phyloP scores from a whole-genome alignment of 768 basidiomycete species.

The Russula sp. region DNA sequence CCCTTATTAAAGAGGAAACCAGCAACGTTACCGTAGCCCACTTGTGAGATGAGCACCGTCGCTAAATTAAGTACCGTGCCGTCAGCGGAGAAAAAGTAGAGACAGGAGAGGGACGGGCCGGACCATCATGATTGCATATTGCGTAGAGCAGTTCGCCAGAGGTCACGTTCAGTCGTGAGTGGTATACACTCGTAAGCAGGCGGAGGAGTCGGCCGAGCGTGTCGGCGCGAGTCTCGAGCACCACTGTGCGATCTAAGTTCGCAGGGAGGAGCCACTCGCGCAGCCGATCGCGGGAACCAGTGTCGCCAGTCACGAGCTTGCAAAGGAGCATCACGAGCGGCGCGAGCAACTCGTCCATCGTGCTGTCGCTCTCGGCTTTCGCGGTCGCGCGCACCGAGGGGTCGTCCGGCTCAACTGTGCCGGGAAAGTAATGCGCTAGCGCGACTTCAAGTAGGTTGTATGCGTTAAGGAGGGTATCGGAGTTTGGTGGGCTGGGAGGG shows the following conservation, averaged over 20 bases:
- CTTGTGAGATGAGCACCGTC: conserved; percentile 64
- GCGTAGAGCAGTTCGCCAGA: conserved; percentile 87
- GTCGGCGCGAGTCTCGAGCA: conserved; percentile 71
- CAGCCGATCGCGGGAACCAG: conserved; percentile 51
- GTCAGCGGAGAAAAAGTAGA: not conserved
- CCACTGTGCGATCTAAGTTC: conserved; percentile 72
- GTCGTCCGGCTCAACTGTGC: conserved; percentile 61
- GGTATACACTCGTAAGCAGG: conserved; percentile 70
- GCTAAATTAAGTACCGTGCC: conserved; percentile 42
- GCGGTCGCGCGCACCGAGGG: conserved; percentile 51
- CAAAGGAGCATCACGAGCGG: conserved; percentile 76
- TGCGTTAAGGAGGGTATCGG: conserved; percentile 59
- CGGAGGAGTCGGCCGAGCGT: conserved; percentile 78
- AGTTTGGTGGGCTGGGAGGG: conserved; percentile 39
- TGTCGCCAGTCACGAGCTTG: conserved; percentile 64
- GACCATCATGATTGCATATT: conserved; percentile 75
- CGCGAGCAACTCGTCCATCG: conserved; percentile 73
- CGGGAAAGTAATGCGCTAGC: conserved; percentile 63
- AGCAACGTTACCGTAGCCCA: conserved; percentile 95
- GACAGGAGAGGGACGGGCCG: conserved; percentile 18
- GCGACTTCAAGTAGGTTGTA: conserved; percentile 65
- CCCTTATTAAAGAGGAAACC: conserved; percentile 94
- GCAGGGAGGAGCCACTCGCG: conserved; percentile 71
- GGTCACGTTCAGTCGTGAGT: conserved; percentile 66
- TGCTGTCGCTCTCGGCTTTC: conserved; percentile 50